Conservation (phyloP, 495 filamentous ascomycete species). For the Tuber indicum region DNA sequence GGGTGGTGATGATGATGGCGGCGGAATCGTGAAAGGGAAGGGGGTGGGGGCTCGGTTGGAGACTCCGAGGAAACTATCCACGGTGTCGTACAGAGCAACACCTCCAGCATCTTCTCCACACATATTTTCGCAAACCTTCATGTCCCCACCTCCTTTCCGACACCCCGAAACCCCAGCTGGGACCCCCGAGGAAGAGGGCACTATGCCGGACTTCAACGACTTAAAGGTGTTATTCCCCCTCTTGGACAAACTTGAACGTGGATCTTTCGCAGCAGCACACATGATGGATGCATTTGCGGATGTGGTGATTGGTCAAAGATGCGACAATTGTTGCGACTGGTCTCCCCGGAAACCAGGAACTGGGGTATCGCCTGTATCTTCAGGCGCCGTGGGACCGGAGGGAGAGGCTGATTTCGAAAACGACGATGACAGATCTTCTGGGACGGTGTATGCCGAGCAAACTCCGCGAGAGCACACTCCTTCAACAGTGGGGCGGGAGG, state of each 20-base stretch:
- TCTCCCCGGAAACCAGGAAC: neutral
- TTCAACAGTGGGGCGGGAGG: neutral
- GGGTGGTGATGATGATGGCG: constrained; percentile 3
- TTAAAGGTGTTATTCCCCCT: constrained; percentile 19
- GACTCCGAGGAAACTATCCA: constrained; percentile 5
- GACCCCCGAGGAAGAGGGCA: neutral
- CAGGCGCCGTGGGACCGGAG: neutral
- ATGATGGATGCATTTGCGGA: constrained; percentile 25
- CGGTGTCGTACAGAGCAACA: neutral
- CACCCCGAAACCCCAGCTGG: neutral
- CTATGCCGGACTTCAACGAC: constrained; percentile 16
- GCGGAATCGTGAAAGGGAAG: neutral
- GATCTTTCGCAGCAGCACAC: constrained; percentile 19
- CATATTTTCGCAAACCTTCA: neutral
- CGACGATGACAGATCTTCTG: neutral
- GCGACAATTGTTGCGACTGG: neutral
- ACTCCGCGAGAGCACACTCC: neutral
- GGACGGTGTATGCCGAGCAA: neutral
- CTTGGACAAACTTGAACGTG: constrained; percentile 21
- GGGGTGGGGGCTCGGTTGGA: neutral
- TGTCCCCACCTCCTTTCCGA: neutral
- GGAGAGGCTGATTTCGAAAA: neutral
- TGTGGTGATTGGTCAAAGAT: constrained; percentile 13
- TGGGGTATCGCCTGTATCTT: neutral
- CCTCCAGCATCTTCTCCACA: constrained; percentile 1